Evolutionary conservation across 129 eudicot genomes (phyloP).

Genomic region (Helianthus annuus): HanXRQr2.0-SUNRISE NC_035434.2:42283837-42284336

Average conservation of each 20-base stretch:
- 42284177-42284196: no score
- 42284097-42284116: constrained; percentile 1
- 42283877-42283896: not conserved
- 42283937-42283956: no score
- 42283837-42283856: constrained; percentile 21
- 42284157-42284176: no score
- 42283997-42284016: not conserved
- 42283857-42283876: not conserved
- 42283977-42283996: no score
- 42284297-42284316: constrained; percentile 25
- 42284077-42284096: not conserved
- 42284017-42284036: no score
- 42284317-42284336: constrained; percentile 19
- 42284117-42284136: constrained; percentile 24
- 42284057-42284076: constrained; percentile 15
- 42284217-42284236: not conserved
- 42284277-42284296: constrained; percentile 22
- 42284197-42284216: no score
- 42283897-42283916: no score
- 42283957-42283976: no score
- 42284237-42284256: constrained; percentile 1
- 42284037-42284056: no score
- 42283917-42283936: not conserved
- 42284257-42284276: constrained; percentile 17
- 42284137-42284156: no score